Evolutionary conservation across 805 yeast genomes (phyloP), one percentile per base, ranked within the genome.

Genomic region (Sungouiella blattae): DNA sequence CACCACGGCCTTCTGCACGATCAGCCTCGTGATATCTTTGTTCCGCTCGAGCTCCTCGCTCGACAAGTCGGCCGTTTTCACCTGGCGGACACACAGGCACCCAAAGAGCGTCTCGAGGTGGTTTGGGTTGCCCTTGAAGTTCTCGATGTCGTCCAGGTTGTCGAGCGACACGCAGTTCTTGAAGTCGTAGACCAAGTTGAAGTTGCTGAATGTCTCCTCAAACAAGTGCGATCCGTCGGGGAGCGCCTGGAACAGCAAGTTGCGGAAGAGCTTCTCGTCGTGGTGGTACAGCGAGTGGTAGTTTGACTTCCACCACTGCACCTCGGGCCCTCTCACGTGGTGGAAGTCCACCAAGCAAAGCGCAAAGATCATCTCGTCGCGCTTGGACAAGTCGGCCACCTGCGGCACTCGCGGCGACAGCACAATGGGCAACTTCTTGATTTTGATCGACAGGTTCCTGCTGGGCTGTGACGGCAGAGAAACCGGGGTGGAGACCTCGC

Each of bases 171-270:
- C 49, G 14, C 67, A 60, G 20, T 59, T 60, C 18, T 64, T 60
- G 34, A 77, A 78, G 55, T 87, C 87, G 53, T 78, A 85, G 5
- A 83, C 72, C 28, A 91, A 64, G 16, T 95, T 89, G 62, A 91
- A 91, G 54, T 87, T 87, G 16, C 95, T 82, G 53, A 89, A 87
- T 1, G 95, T 88, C 58, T 93, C 98, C 55, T 88, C 95, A 54
- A 81, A 91, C 15, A 89, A 71, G 57, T 93, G 98, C 2, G 94
- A 82, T 4, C 98, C 98, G 60, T 93, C 98, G 0, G 98, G 98
- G 15, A 93, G 64, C 1, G 96, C 95, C 55, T 89, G 97, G 53
- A 93, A 93, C 3, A 98, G 94, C 27, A 93, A 61, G 51, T 82
- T 79, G 8, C 93, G 88, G 89, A 96, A 93, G 13, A 83, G 62